phyloP scores from a whole-genome alignment of 2,329 filamentous ascomycete species.

The Mycosphaerelloides madeirae region DNA sequence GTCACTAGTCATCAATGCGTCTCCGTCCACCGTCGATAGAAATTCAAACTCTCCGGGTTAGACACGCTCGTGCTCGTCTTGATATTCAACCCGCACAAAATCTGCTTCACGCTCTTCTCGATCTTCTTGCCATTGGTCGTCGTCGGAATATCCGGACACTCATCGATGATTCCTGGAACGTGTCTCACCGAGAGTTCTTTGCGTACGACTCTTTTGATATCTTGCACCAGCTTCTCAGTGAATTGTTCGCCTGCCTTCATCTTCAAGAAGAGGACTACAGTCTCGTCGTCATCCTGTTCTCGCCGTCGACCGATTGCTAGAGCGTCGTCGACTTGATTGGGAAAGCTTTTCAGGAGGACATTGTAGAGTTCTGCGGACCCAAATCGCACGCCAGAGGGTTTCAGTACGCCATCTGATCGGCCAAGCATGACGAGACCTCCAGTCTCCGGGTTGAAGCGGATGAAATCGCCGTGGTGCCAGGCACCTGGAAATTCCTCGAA shows the following conservation, averaged over 20 bases:
- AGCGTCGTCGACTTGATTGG: slow-evolving; percentile 72
- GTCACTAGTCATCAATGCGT: slow-evolving; percentile 35
- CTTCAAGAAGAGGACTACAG: slow-evolving; percentile 82
- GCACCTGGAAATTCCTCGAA: slow-evolving; percentile 75
- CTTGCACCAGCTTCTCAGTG: slow-evolving; percentile 53
- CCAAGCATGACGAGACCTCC: slow-evolving; percentile 87
- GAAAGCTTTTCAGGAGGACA: slow-evolving; percentile 78
- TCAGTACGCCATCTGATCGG: slow-evolving; percentile 85
- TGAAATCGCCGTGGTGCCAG: slow-evolving; percentile 96
- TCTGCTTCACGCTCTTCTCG: slow-evolving; percentile 94
- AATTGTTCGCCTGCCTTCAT: slow-evolving; percentile 60
- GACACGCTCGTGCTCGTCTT: slow-evolving; percentile 92
- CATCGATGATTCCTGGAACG: slow-evolving; percentile 77
- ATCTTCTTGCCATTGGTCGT: slow-evolving; percentile 98
- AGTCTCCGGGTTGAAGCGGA: slow-evolving; percentile 64
- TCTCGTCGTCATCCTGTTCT: slow-evolving; percentile 71
- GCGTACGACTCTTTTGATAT: slow-evolving; percentile 65
- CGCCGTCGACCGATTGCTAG: slow-evolving; percentile 77
- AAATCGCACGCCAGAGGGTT: slow-evolving; percentile 86
- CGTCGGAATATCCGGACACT: slow-evolving; percentile 80
- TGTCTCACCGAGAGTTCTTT: slow-evolving; percentile 81
- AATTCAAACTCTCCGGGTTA: slow-evolving; percentile 81
- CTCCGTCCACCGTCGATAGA: slow-evolving; percentile 75
- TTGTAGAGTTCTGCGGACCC: slow-evolving; percentile 96
- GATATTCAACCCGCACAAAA: slow-evolving; percentile 78